Percentiles rank a stretch among this genome's conserved stretches.
These are phyloP conservation scores for Paulownia fortunei DNA, from an alignment of 257 asterid genomes.

Conservation along the genomic window DNA sequence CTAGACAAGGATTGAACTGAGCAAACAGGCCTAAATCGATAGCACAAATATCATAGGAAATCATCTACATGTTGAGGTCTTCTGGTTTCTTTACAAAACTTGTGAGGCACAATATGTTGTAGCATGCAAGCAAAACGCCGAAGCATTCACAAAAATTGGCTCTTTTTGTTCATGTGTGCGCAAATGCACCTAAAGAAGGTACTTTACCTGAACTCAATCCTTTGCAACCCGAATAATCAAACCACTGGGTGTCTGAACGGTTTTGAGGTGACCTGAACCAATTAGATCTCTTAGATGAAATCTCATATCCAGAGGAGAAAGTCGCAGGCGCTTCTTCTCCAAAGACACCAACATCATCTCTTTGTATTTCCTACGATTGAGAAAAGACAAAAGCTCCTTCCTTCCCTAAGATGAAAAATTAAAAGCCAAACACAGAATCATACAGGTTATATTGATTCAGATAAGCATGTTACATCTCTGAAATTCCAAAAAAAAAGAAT, in stretches of 20 bases:
- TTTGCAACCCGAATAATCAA: constrained; percentile 71
- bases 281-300: constrained; percentile 90
- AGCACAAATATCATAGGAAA: not conserved
- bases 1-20: not conserved
- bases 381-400: constrained; percentile 87
- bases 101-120: not conserved
- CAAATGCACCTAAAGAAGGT: constrained; percentile 10
- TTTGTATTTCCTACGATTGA: constrained; percentile 74
- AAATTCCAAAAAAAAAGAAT: too few relatives aligned
- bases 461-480: not conserved
- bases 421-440: not conserved
- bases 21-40: not conserved
- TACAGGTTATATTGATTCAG: not conserved
- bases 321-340: constrained; percentile 77
- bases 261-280: constrained; percentile 91
- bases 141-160: not conserved
- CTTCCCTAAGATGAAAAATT: constrained; percentile 67
- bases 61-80: not conserved
- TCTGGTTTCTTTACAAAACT: not conserved
- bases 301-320: constrained; percentile 90
- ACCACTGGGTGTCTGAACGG: constrained; percentile 74
- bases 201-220: constrained; percentile 51
- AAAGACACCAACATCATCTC: constrained; percentile 83
- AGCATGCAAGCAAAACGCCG: not conserved
- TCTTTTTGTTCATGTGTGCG: not conserved